These are phyloP conservation scores for Pyracantha coccinea DNA, from an alignment of 331 rosid species.

Conservation along the genomic window DNA sequence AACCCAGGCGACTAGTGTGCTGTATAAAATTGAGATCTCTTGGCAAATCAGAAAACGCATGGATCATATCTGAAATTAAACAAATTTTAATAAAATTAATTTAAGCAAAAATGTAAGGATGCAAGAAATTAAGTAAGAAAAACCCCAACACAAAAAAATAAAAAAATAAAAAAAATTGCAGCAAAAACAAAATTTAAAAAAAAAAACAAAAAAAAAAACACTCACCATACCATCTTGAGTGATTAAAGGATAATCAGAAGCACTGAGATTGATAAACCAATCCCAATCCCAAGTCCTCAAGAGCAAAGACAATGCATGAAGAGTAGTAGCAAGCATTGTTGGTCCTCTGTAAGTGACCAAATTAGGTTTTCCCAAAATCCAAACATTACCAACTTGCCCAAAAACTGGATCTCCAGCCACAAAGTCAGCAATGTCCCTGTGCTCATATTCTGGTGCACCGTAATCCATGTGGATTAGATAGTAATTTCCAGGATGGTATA, in stretches of 20 bases:
- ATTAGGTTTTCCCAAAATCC: slow-evolving; percentile 69
- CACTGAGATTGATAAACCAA: slow-evolving; percentile 94
- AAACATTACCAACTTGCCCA: slow-evolving; percentile 65
- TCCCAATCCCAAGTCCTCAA: slow-evolving; percentile 66
- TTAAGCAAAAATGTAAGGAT: neutral
- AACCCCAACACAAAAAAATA: neutral
- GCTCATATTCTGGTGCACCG: slow-evolving; percentile 60
- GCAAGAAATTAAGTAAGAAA: neutral
- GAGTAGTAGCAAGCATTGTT: slow-evolving; percentile 93
- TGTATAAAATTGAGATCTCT: slow-evolving; percentile 74
- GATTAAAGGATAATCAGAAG: slow-evolving; percentile 78
- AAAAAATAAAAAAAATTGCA: no score
- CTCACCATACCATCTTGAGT: slow-evolving; percentile 99
- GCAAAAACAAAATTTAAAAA: neutral
- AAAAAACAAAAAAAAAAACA: neutral
- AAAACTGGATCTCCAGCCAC: slow-evolving; percentile 52
- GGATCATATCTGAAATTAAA: slow-evolving; percentile 59
- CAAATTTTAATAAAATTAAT: neutral
- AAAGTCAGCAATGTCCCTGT: slow-evolving; percentile 38
- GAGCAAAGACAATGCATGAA: slow-evolving; percentile 77
- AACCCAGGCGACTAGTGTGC: slow-evolving; percentile 77
- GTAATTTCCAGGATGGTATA: slow-evolving; percentile 80
- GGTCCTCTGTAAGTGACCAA: slow-evolving; percentile 92
- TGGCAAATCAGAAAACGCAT: slow-evolving; percentile 69
- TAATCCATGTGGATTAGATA: slow-evolving; percentile 76